phyloP scores from a whole-genome alignment of 202 grass and related monocot species.

The Dendrocalamus latiflorus region DNA sequence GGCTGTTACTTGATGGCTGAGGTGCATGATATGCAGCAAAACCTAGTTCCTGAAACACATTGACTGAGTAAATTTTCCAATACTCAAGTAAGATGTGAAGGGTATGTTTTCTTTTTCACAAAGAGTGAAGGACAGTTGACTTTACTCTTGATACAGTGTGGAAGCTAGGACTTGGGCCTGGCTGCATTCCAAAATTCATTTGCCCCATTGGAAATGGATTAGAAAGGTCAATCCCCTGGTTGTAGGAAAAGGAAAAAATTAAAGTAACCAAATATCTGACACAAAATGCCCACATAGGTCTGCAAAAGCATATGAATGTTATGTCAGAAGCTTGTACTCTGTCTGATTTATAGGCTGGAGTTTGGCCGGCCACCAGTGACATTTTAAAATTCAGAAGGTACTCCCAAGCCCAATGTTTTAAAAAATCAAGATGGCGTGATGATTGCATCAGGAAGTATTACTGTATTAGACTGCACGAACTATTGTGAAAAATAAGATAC shows the following conservation, averaged over 20 bases:
- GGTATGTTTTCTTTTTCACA: neutral
- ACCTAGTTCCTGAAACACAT: conserved; percentile 26
- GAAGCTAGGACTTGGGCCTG: conserved; percentile 26
- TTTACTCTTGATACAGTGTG: conserved; percentile 35
- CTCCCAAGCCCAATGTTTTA: neutral
- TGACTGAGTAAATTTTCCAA: neutral
- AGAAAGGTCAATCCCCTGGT: conserved; percentile 39
- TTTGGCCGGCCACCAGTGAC: conserved; percentile 1
- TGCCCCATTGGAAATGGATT: conserved; percentile 25
- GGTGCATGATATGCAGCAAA: neutral
- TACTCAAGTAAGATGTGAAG: neutral
- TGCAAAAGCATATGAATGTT: neutral
- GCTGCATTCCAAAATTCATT: conserved; percentile 32
- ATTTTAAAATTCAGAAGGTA: neutral
- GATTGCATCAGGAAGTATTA: no score
- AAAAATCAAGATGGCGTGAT: neutral
- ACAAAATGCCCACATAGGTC: neutral
- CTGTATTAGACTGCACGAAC: no score
- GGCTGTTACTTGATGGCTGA: conserved; percentile 1
- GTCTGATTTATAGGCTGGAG: conserved; percentile 18
- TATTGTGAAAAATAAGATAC: no score
- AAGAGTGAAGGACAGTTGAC: neutral
- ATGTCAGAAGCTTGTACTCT: conserved; percentile 5
- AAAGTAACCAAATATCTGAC: neutral
- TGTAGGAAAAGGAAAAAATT: neutral